A percentile compares a stretch with the other conserved stretches of the same genome.
Evolutionary conservation across 805 yeast genomes (phyloP).

Genomic region (Candida odintsovae): DNA sequence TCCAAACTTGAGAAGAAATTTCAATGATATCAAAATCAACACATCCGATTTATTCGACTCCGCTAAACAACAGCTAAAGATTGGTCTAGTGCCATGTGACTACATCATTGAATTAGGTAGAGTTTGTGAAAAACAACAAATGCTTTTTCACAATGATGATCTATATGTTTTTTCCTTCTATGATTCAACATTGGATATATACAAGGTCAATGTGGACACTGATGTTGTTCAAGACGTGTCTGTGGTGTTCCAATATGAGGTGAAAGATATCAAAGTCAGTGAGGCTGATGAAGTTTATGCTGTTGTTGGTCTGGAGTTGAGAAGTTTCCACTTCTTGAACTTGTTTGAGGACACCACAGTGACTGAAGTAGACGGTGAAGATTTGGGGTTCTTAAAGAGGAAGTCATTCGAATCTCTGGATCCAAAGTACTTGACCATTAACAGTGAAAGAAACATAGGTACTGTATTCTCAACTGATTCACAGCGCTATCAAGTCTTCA

Average conservation of each 20-base stretch:
- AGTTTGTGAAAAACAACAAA: slow-evolving; percentile 12
- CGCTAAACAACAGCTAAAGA: slow-evolving; percentile 9
- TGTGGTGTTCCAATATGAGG: slow-evolving; percentile 2
- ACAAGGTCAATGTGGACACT: slow-evolving; percentile 6
- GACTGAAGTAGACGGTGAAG: background rate
- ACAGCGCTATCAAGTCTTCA: slow-evolving; percentile 4
- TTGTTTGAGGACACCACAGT: background rate
- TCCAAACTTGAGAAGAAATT: slow-evolving; percentile 19
- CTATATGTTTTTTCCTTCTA: slow-evolving; percentile 8
- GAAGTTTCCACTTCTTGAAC: background rate
- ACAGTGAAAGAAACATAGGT: slow-evolving; percentile 25
- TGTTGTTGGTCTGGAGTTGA: background rate
- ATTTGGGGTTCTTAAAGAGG: background rate
- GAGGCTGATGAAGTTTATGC: slow-evolving; percentile 10
- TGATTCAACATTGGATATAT: slow-evolving; percentile 11
- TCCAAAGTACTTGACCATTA: slow-evolving; percentile 27
- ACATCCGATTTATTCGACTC: slow-evolving; percentile 17
- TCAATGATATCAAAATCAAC: slow-evolving; percentile 18
- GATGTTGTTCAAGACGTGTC: background rate
- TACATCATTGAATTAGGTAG: slow-evolving; percentile 11
- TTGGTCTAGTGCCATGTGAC: background rate
- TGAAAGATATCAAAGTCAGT: slow-evolving; percentile 11
- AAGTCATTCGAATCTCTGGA: slow-evolving; percentile 5
- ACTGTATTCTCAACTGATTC: slow-evolving; percentile 33
- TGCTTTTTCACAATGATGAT: slow-evolving; percentile 7